Evolutionary conservation across 345 rosid species (phyloP).

Genomic region (Eucalyptus fibrosa): DNA sequence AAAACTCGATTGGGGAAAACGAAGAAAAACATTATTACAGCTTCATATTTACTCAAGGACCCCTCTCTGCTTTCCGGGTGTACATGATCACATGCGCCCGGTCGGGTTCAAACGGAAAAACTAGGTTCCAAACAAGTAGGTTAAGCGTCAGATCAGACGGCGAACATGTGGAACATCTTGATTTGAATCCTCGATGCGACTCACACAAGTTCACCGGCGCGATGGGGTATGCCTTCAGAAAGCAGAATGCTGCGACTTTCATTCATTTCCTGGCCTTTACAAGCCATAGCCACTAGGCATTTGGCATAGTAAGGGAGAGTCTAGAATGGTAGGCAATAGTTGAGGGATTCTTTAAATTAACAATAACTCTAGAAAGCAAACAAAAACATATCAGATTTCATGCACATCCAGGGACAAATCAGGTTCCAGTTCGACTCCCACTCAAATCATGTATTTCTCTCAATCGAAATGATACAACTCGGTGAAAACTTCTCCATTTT

Average conservation of each 20-base stretch:
- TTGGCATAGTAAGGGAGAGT: neutral
- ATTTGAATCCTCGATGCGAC: neutral
- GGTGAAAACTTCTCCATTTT: neutral
- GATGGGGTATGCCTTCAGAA: neutral
- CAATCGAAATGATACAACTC: neutral
- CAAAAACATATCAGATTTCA: neutral
- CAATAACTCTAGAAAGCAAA: neutral
- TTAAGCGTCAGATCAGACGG: neutral
- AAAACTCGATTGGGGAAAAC: neutral
- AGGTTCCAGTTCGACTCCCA: neutral
- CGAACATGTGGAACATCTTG: neutral
- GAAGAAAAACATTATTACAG: neutral
- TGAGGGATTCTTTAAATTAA: neutral
- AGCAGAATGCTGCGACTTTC: neutral
- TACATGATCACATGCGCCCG: too few relatives aligned
- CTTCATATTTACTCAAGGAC: neutral
- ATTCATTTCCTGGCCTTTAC: neutral
- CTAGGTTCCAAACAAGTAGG: neutral
- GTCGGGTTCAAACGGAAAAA: too few relatives aligned
- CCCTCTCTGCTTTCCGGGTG: neutral
- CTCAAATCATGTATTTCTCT: neutral
- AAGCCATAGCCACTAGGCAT: neutral
- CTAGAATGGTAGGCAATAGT: neutral
- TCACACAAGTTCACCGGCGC: neutral
- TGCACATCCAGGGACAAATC: neutral